These are phyloP conservation scores for Dichomitus squalens DNA, from an alignment of 1,284 basidiomycete genomes.

Conservation along the genomic window DNA sequence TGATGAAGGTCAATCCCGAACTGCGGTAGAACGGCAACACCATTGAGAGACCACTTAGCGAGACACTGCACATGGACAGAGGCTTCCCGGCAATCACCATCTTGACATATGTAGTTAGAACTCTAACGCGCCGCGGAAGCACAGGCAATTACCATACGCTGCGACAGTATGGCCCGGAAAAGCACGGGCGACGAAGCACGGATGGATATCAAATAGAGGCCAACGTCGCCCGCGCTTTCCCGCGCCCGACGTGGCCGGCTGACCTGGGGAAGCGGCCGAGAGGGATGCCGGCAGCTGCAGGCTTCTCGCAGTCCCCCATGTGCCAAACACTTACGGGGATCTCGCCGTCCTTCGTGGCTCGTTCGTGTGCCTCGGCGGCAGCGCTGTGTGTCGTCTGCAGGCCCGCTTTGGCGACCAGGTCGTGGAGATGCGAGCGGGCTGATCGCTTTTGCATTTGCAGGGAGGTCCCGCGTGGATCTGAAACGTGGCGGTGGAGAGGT, in stretches of 20 bases:
- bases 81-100: neutral
- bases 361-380: constrained; percentile 6
- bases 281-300: too few species aligned
- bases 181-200: too few species aligned
- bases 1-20: neutral
- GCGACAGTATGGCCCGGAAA: too few species aligned
- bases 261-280: too few species aligned
- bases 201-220: too few species aligned
- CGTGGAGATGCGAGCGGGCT: too few species aligned
- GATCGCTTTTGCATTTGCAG: constrained; percentile 24
- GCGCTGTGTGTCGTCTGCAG: constrained; percentile 11
- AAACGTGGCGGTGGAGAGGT: neutral
- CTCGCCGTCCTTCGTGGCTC: too few species aligned
- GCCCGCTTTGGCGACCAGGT: constrained; percentile 20
- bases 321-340: too few species aligned
- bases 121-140: neutral
- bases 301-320: too few species aligned
- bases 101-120: neutral
- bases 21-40: neutral
- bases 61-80: neutral
- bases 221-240: too few species aligned
- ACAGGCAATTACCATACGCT: too few species aligned
- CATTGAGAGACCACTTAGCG: neutral
- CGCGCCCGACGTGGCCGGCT: too few species aligned
- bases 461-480: constrained; percentile 20